Evolutionary conservation across 495 filamentous ascomycete genomes (phyloP).

Genomic region (Patellaria atrata): DNA sequence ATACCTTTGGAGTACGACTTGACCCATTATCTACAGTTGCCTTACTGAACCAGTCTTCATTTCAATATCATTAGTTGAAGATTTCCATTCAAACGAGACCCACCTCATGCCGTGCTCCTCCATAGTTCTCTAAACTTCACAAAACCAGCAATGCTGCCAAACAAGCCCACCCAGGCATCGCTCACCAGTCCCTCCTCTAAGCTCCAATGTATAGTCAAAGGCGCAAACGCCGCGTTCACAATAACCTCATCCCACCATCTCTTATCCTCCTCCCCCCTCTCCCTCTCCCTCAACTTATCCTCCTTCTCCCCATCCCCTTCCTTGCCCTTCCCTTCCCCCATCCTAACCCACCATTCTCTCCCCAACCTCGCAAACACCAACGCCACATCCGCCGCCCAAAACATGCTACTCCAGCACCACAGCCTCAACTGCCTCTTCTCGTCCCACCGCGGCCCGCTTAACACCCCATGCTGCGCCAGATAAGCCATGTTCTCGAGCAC

Average conservation of each 20-base stretch:
- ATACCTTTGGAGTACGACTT: no score
- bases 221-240: constrained; percentile 42
- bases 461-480: constrained; percentile 52
- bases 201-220: constrained; percentile 68
- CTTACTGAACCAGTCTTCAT: no score
- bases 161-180: constrained; percentile 44
- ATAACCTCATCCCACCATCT: constrained; percentile 23
- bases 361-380: constrained; percentile 56
- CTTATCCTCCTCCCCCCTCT: constrained; percentile 28
- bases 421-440: constrained; percentile 38
- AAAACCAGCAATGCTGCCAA: constrained; percentile 50
- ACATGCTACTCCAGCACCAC: constrained; percentile 60
- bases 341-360: constrained; percentile 32
- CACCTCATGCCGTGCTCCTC: constrained; percentile 31
- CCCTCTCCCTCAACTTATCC: constrained; percentile 21
- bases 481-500: constrained; percentile 72
- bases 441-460: constrained; percentile 34
- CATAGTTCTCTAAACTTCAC: constrained; percentile 55
- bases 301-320: constrained; percentile 23
- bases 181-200: constrained; percentile 49
- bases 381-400: constrained; percentile 66
- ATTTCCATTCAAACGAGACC: no score
- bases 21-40: no score
- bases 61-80: no score
- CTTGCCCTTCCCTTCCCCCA: constrained; percentile 18